These are phyloP conservation scores for Leishmania gerbilli DNA, from an alignment of 208 protist genomes.

Conservation along the genomic window DNA sequence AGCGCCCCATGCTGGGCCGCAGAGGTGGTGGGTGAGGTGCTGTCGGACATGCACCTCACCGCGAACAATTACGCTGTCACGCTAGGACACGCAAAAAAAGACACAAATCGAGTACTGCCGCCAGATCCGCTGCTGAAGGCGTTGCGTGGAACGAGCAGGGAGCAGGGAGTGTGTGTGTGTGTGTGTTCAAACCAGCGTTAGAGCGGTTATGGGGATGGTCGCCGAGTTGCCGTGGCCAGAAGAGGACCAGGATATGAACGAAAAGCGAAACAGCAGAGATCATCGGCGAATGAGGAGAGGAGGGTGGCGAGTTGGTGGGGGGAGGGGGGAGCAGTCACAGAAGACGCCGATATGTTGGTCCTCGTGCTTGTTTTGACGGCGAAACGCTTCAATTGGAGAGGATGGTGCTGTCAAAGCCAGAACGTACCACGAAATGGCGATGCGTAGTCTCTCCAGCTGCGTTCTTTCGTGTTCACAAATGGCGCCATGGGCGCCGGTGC, in stretches of 20 bases:
- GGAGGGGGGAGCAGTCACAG: neutral
- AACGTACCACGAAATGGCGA: neutral
- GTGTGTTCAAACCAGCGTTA: neutral
- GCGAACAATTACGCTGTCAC: constrained; percentile 7
- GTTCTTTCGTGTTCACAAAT: neutral
- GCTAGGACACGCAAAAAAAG: neutral
- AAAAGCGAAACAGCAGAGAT: neutral
- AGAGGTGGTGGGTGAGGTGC: constrained; percentile 9
- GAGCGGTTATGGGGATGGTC: neutral
- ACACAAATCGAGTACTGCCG: neutral
- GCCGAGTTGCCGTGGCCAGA: neutral
- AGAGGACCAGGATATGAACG: neutral
- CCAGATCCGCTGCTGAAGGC: neutral
- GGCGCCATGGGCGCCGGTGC: neutral
- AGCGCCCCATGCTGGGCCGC: constrained; percentile 28
- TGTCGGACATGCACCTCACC: constrained; percentile 17
- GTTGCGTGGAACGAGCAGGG: neutral
- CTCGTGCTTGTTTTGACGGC: neutral
- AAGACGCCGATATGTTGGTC: too few relatives aligned
- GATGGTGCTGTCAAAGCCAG: neutral
- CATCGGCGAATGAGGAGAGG: too few relatives aligned
- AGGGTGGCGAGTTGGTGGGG: too few relatives aligned
- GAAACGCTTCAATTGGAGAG: neutral
- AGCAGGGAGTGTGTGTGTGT: neutral
- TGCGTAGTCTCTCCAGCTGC: neutral